phyloP scores from a whole-genome alignment of 1,284 basidiomycete genomes.

The Anthracocystis walkeri region DNA sequence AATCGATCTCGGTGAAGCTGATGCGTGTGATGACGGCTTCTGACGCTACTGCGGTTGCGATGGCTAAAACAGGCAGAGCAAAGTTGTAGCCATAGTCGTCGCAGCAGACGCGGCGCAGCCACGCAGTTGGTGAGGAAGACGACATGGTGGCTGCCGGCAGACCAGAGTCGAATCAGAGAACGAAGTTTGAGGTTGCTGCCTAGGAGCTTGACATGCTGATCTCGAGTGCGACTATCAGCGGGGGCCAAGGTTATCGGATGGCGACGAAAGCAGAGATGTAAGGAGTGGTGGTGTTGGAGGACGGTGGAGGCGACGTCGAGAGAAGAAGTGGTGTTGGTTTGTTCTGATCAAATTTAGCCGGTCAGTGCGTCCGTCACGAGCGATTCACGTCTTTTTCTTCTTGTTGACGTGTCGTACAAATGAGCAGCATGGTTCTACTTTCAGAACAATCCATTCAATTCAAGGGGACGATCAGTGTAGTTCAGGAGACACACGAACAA shows the following conservation, averaged over 20 bases:
- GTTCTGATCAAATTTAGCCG: slow-evolving; percentile 17
- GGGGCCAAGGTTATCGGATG: neutral
- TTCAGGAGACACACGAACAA: neutral
- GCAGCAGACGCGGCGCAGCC: slow-evolving; percentile 38
- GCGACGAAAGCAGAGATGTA: neutral
- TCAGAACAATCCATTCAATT: neutral
- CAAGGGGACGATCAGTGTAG: neutral
- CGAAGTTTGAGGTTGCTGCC: neutral
- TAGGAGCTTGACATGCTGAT: slow-evolving; percentile 17
- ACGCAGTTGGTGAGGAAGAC: slow-evolving; percentile 17
- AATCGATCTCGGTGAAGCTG: slow-evolving; percentile 92
- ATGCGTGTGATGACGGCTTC: slow-evolving; percentile 35
- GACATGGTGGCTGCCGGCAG: slow-evolving; percentile 17
- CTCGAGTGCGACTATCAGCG: neutral
- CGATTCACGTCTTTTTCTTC: slow-evolving; percentile 6
- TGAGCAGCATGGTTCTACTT: neutral
- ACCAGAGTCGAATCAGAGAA: neutral
- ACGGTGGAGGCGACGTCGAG: neutral
- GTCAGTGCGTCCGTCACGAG: slow-evolving; percentile 23
- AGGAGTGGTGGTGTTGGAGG: neutral
- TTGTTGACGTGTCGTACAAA: neutral
- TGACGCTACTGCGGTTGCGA: slow-evolving; percentile 24
- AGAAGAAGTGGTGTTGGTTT: slow-evolving; percentile 14
- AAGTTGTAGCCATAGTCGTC: slow-evolving; percentile 39
- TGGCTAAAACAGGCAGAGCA: slow-evolving; percentile 25